These are phyloP conservation scores for Ceratocystis destructans DNA, from an alignment of 2,329 filamentous ascomycete species.

Conservation along the genomic window DNA sequence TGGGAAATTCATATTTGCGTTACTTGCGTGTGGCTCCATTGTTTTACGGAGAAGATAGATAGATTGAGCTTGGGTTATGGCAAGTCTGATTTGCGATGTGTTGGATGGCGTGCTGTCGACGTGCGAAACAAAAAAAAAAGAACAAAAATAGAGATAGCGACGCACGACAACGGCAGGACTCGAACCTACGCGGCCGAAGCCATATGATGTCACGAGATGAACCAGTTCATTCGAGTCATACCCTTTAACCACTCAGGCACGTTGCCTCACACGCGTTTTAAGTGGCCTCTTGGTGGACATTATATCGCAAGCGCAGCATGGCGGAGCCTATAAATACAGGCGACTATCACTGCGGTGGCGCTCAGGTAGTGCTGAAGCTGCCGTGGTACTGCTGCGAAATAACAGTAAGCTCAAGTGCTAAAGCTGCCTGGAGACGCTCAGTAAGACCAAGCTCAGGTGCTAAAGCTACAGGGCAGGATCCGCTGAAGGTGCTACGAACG, in stretches of 20 bases:
- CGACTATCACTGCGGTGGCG: too few species aligned
- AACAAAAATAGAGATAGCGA: neutral
- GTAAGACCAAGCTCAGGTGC: too few species aligned
- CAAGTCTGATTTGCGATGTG: neutral
- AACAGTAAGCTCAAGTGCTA: too few species aligned
- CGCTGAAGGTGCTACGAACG: too few species aligned
- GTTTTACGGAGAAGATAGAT: neutral
- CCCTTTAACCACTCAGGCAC: conserved; percentile 19
- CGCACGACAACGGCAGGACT: conserved; percentile 17
- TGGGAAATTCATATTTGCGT: neutral
- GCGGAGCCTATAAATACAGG: too few species aligned
- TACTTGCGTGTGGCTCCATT: neutral
- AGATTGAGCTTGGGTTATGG: neutral
- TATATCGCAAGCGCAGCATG: neutral
- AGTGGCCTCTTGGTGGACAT: neutral
- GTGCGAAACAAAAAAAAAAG: neutral
- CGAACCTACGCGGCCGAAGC: conserved; percentile 17
- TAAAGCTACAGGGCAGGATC: too few species aligned
- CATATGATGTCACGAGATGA: conserved; percentile 16
- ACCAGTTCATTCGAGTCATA: conserved; percentile 16
- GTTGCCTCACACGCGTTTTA: conserved; percentile 5
- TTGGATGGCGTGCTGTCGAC: neutral
- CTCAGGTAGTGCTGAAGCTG: too few species aligned
- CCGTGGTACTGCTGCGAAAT: too few species aligned
- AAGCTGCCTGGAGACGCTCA: too few species aligned